phyloP scores from a whole-genome alignment of 257 asterid genomes.

The Nicotiana undulata region DNA sequence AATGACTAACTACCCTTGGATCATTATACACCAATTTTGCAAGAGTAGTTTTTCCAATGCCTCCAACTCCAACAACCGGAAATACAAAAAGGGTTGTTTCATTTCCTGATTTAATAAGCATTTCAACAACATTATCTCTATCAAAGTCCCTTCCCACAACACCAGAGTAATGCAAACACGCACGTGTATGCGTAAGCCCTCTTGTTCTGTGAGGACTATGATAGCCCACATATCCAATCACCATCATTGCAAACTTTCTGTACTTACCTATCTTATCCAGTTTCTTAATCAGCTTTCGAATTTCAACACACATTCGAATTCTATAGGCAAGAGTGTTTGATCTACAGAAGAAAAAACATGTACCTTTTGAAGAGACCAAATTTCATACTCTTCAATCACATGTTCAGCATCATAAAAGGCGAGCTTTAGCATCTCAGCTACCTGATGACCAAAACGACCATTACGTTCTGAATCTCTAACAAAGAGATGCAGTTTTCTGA shows the following conservation, averaged over 20 bases:
- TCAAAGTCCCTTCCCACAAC: constrained; percentile 15
- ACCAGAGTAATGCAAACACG: not conserved
- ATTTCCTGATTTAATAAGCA: not conserved
- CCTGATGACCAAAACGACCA: not conserved
- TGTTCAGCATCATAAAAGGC: not conserved
- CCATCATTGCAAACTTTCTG: not conserved
- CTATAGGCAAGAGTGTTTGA: not conserved
- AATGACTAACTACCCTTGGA: constrained; percentile 5
- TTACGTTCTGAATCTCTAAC: not conserved
- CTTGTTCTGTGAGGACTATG: not conserved
- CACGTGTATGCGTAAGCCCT: not conserved
- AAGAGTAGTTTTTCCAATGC: constrained; percentile 32
- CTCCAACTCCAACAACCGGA: constrained; percentile 30
- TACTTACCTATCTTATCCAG: not conserved
- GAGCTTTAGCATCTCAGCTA: not conserved
- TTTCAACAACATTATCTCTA: constrained; percentile 11
- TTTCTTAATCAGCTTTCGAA: not conserved
- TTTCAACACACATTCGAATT: not conserved
- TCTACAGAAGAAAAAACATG: not conserved
- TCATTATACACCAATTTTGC: constrained; percentile 19
- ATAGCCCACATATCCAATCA: not conserved
- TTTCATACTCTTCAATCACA: not conserved
- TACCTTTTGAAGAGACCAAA: not conserved
- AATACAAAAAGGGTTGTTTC: constrained; percentile 13
- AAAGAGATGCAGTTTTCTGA: not conserved